A percentile compares a stretch with the other conserved stretches of the same genome.
Conservation (phyloP, 1,284 basidiomycete species). For the Melampsora americana region DNA sequence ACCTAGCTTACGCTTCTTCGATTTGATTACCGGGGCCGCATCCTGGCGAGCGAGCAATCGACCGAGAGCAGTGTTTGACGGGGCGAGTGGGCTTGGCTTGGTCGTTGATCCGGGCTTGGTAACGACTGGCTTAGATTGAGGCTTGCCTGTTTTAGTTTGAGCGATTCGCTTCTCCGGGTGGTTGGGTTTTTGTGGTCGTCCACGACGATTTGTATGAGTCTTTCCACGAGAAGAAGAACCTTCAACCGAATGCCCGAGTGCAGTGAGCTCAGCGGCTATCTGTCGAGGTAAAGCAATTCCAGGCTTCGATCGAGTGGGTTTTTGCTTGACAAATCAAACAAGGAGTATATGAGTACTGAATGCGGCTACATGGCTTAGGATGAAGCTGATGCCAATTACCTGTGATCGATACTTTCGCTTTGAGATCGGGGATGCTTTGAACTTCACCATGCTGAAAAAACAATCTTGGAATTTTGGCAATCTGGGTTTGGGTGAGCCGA, state of each 20-base stretch:
- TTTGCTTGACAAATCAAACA: background rate
- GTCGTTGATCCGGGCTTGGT: background rate
- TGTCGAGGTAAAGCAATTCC: conserved; percentile 15
- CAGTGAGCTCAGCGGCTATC: conserved; percentile 40
- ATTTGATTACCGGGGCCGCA: conserved; percentile 6
- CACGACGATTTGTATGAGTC: background rate
- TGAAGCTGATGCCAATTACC: background rate
- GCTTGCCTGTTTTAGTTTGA: background rate
- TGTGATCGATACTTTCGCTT: background rate
- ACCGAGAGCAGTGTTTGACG: conserved; percentile 17
- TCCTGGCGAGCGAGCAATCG: conserved; percentile 17
- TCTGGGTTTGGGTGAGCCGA: too few relatives aligned
- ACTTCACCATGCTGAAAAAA: background rate
- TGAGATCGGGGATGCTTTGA: background rate
- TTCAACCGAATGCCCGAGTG: conserved; percentile 27
- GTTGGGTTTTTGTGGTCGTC: background rate
- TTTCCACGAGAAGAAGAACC: background rate
- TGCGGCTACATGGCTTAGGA: background rate
- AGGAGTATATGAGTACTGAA: background rate
- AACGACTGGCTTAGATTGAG: background rate
- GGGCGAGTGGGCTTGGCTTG: background rate
- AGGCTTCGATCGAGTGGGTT: background rate
- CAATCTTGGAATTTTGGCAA: too few relatives aligned
- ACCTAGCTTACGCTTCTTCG: conserved; percentile 12
- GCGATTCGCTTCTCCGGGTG: background rate